Base-by-base conservation (phyloP, 208 protist species). In the Leptomonas pyrrhocoris region DNA sequence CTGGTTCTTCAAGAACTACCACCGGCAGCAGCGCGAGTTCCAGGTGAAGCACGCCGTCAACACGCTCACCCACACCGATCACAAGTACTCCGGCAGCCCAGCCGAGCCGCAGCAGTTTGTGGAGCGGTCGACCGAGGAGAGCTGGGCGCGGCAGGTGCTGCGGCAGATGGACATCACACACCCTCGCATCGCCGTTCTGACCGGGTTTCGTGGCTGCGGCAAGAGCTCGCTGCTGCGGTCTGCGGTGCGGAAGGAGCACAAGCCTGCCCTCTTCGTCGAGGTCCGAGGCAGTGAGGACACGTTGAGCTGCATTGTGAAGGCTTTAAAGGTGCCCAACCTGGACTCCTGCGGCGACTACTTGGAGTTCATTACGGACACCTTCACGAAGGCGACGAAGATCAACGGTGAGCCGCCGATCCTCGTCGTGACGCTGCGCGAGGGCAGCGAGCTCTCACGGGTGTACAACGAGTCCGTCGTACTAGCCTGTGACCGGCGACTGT, bases 321-420 rank as follows among this genome's bases (percentile, higher is more conserved):
- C 89, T 1, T 58, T 96, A 15, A 83, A 83, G 34, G 92, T 94
- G n/a, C 83, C 85, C 7, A 96, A 93, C 63, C 67, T 87, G 19
- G 92, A 96, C 45, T 82, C 80, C 7, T 96, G 92, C 62, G 92
- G 88, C 27, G 88, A 96, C 71, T 74, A 85, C 27, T 51, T 89
- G 23, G 88, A 90, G 46, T 94, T 94, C 70, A 92, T 94, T 53
- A 77, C 79, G 0, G 89, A 96, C 42, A 84, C 84, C 2, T 93
- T 90, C 53, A 82, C 79, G 18, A 76, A 79, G 51, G 84, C 84
- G 13, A 84, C 74, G 21, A 83, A 84, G 51, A 92, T 88, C 73
- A 79, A 90, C 70, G 87, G 90, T 15, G 78, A 87, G 67, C 74
- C 85, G 16, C 90, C 88, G 12, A 79, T 93, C 3, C 54, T 95